phyloP scores from a whole-genome alignment of 805 yeast genomes.

The Deakozyma indianensis region DNA sequence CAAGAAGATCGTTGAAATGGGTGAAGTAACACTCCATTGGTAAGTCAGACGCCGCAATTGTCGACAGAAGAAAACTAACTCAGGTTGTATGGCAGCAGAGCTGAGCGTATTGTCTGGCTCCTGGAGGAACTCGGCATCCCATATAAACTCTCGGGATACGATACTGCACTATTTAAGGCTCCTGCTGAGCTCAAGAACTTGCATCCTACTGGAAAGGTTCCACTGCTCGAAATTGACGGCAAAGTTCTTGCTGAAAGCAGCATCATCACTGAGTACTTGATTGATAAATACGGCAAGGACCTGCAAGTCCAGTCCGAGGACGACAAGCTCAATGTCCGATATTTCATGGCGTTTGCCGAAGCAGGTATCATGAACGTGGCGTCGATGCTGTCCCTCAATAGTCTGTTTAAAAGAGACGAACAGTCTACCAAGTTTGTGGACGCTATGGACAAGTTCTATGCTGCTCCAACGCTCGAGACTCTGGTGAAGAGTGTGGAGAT shows the following conservation, averaged over 20 bases:
- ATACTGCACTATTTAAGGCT: slow-evolving; percentile 18
- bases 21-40: not conserved
- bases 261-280: slow-evolving; percentile 34
- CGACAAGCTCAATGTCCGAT: slow-evolving; percentile 30
- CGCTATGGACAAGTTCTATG: slow-evolving; percentile 33
- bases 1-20: not conserved
- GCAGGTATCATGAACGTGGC: slow-evolving; percentile 25
- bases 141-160: slow-evolving; percentile 37
- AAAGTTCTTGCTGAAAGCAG: slow-evolving; percentile 42
- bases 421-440: slow-evolving; percentile 31
- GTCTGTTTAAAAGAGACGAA: slow-evolving; percentile 20
- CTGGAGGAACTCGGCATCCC: slow-evolving; percentile 41
- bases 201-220: slow-evolving; percentile 49
- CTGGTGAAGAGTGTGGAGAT: slow-evolving; percentile 29
- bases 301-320: slow-evolving; percentile 25
- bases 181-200: slow-evolving; percentile 32
- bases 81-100: slow-evolving; percentile 16
- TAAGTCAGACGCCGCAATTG: too few species aligned
- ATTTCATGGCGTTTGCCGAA: slow-evolving; percentile 39
- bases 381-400: slow-evolving; percentile 34
- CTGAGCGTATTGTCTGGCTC: slow-evolving; percentile 46
- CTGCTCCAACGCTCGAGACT: slow-evolving; percentile 29
- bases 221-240: slow-evolving; percentile 34
- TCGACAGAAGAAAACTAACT: too few species aligned
- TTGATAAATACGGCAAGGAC: slow-evolving; percentile 31